Percentiles rank a stretch among this genome's conserved stretches.
These are phyloP conservation scores for Ophidiomyces ophidiicola DNA, from an alignment of 2,329 filamentous ascomycete species.

Conservation along the genomic window DNA sequence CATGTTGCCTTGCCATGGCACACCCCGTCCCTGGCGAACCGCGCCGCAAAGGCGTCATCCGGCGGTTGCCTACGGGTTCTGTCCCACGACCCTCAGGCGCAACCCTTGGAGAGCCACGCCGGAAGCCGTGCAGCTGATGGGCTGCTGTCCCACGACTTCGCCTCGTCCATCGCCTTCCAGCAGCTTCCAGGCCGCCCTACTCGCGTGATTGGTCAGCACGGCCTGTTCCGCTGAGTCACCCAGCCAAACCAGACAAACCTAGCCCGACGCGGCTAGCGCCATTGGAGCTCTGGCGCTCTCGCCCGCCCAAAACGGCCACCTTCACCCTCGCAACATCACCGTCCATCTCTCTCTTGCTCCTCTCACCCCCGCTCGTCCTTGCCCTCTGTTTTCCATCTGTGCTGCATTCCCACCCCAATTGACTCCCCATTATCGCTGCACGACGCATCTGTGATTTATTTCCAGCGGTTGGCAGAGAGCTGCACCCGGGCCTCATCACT, in stretches of 20 bases:
- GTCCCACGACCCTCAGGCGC: too few species aligned
- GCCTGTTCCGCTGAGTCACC: neutral
- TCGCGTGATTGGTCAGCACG: constrained; percentile 12
- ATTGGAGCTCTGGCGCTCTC: neutral
- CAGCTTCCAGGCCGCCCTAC: constrained; percentile 8
- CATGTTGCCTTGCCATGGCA: too few species aligned
- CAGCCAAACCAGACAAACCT: neutral
- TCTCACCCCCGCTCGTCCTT: neutral
- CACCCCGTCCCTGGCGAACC: too few species aligned
- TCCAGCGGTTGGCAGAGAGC: too few species aligned
- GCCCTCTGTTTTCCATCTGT: constrained; percentile 9
- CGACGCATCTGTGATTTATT: too few species aligned
- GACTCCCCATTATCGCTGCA: neutral
- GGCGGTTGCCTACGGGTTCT: too few species aligned
- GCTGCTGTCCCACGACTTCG: constrained; percentile 5
- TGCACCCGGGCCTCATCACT: neutral
- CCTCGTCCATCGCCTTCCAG: constrained; percentile 13
- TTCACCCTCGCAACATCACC: constrained; percentile 4
- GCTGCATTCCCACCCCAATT: neutral
- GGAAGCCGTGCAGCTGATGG: neutral
- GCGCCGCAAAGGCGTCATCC: too few species aligned
- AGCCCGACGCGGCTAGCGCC: constrained; percentile 2
- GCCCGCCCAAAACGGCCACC: constrained; percentile 10
- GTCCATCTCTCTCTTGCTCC: constrained; percentile 6
- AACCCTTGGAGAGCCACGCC: neutral